phyloP scores from a whole-genome alignment of 495 filamentous ascomycete genomes.

The Physcia stellaris region DNA sequence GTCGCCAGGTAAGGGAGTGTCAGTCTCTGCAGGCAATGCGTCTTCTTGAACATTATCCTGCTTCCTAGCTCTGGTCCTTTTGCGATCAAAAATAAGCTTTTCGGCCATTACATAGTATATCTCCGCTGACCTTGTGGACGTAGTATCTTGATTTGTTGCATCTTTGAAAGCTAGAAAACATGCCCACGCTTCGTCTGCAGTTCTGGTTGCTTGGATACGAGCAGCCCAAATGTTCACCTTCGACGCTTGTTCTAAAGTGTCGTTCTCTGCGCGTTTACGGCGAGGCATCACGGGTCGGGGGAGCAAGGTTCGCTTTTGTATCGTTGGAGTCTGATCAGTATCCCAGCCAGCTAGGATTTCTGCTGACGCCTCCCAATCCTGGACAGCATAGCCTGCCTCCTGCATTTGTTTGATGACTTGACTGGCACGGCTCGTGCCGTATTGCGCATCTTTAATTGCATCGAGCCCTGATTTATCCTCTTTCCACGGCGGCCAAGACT shows the following conservation, averaged over 20 bases:
- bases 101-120: slow-evolving; percentile 47
- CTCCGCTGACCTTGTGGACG: not conserved
- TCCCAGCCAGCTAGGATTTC: slow-evolving; percentile 52
- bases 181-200: slow-evolving; percentile 58
- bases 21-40: not conserved
- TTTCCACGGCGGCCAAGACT: slow-evolving; percentile 63
- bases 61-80: slow-evolving; percentile 14
- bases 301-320: slow-evolving; percentile 43
- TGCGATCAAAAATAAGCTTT: slow-evolving; percentile 37
- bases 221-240: slow-evolving; percentile 39
- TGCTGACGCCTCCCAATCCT: slow-evolving; percentile 42
- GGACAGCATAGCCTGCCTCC: slow-evolving; percentile 46
- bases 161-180: slow-evolving; percentile 46
- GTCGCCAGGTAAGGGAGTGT: slow-evolving; percentile 41
- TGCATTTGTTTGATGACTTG: slow-evolving; percentile 42
- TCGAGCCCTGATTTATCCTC: slow-evolving; percentile 46
- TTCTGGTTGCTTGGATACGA: slow-evolving; percentile 51
- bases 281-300: slow-evolving; percentile 6
- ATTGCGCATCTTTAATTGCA: slow-evolving; percentile 37
- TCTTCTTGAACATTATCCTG: not conserved
- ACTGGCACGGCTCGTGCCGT: slow-evolving; percentile 43
- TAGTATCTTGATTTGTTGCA: slow-evolving; percentile 10
- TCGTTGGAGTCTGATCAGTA: slow-evolving; percentile 52
- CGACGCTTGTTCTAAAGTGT: slow-evolving; percentile 8
- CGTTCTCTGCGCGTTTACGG: slow-evolving; percentile 4